Percentiles rank a stretch among this genome's conserved stretches.
phyloP scores from a whole-genome alignment of 768 basidiomycete genomes.

The Tricholoma bakamatsutake region DNA sequence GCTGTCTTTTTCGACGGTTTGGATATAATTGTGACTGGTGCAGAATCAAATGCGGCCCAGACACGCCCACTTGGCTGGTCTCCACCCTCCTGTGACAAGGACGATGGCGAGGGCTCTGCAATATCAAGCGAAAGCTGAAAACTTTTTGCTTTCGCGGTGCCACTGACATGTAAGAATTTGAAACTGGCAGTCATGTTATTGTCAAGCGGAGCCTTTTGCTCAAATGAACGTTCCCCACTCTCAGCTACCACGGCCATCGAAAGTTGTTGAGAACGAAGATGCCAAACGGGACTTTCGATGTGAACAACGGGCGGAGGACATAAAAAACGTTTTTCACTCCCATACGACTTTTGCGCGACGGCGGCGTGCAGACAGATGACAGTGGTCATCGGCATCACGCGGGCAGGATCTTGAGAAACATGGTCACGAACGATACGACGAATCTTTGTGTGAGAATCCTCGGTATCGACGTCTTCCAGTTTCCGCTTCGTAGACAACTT shows the following conservation, averaged over 20 bases:
- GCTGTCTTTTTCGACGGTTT: conserved; percentile 97
- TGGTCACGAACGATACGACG: conserved; percentile 81
- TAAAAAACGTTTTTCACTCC: conserved; percentile 91
- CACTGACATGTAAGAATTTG: conserved; percentile 87
- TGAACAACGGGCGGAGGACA: conserved; percentile 92
- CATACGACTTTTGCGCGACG: conserved; percentile 94
- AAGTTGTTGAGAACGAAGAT: conserved; percentile 74
- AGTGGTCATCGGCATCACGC: conserved; percentile 84
- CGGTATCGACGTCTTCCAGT: conserved; percentile 58
- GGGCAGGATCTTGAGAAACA: conserved; percentile 66
- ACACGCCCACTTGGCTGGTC: conserved; percentile 55
- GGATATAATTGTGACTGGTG: conserved; percentile 91
- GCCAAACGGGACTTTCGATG: conserved; percentile 84
- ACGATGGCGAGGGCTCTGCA: conserved; percentile 60
- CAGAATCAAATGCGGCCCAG: conserved; percentile 91
- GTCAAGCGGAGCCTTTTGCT: conserved; percentile 80
- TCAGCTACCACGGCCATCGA: conserved; percentile 86
- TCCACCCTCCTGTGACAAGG: conserved; percentile 38
- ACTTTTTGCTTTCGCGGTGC: conserved; percentile 85
- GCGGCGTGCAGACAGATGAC: conserved; percentile 88
- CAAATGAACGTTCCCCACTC: conserved; percentile 75
- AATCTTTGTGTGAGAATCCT: conserved; percentile 72
- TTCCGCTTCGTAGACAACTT: conserved; percentile 61
- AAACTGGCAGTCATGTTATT: conserved; percentile 83
- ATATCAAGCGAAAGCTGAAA: conserved; percentile 85